These are phyloP conservation scores for Pholiota microspora DNA, from an alignment of 768 basidiomycete species.

Conservation along the genomic window DNA sequence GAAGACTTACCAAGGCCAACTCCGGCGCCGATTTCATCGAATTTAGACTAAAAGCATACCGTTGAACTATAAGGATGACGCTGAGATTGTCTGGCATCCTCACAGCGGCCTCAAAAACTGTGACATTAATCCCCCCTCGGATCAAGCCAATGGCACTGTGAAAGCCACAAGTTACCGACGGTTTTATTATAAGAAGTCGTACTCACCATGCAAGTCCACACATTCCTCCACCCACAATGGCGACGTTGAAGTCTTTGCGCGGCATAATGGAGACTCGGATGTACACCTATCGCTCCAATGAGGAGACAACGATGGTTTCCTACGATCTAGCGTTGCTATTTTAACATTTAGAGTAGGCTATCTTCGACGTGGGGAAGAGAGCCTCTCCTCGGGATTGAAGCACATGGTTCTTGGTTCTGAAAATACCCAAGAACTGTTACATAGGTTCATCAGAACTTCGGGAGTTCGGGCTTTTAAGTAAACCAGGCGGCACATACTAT, in stretches of 20 bases:
- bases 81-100: background rate
- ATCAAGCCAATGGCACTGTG: constrained; percentile 42
- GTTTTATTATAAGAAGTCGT: background rate
- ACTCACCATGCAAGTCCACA: constrained; percentile 45
- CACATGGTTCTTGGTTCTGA: background rate
- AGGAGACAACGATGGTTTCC: background rate
- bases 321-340: no score
- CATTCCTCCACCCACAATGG: constrained; percentile 57
- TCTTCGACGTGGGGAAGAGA: background rate
- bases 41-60: constrained; percentile 33
- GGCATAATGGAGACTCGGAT: background rate
- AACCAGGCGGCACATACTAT: background rate
- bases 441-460: background rate
- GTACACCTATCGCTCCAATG: background rate
- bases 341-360: background rate
- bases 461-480: background rate
- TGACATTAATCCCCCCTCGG: constrained; percentile 39
- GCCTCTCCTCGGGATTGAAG: background rate
- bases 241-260: constrained; percentile 44
- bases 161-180: background rate
- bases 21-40: constrained; percentile 55
- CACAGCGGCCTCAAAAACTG: constrained; percentile 56
- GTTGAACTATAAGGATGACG: background rate
- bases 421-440: background rate
- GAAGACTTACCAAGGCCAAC: constrained; percentile 42